These are phyloP conservation scores for Pyracantha coccinea DNA, from an alignment of 331 rosid genomes.

Conservation along the genomic window DNA sequence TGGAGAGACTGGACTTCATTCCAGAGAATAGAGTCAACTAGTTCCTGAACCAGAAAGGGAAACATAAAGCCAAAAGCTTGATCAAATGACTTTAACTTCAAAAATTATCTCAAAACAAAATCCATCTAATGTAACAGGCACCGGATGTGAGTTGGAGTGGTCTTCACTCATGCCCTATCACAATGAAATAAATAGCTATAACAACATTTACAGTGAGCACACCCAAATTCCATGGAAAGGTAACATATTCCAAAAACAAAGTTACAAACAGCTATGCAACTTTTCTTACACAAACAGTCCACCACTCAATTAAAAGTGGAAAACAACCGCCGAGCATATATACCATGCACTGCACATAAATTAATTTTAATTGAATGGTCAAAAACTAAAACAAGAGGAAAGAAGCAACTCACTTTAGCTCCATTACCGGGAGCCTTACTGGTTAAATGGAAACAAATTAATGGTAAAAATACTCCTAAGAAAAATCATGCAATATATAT, in stretches of 20 bases:
- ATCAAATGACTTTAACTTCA: not conserved
- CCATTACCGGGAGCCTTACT: not conserved
- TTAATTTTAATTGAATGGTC: not conserved
- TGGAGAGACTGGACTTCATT: slow-evolving; percentile 57
- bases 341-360: not conserved
- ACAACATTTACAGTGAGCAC: not conserved
- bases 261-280: too few relatives aligned
- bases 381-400: not conserved
- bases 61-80: slow-evolving; percentile 17
- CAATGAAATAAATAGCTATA: not conserved
- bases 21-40: slow-evolving; percentile 78
- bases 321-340: not conserved
- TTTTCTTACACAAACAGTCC: not conserved
- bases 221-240: not conserved
- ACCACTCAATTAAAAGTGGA: not conserved
- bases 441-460: not conserved
- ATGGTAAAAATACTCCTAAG: not conserved
- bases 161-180: not conserved
- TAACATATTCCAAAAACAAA: not conserved
- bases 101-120: slow-evolving; percentile 3
- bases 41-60: slow-evolving; percentile 52
- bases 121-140: slow-evolving; percentile 6
- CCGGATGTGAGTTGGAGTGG: not conserved
- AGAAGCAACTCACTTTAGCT: not conserved
- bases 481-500: not conserved